A percentile compares a stretch with the other conserved stretches of the same genome.
Conservation (phyloP, 2,329 filamentous ascomycete genomes). For the Diaporthe citrichinensis region DNA sequence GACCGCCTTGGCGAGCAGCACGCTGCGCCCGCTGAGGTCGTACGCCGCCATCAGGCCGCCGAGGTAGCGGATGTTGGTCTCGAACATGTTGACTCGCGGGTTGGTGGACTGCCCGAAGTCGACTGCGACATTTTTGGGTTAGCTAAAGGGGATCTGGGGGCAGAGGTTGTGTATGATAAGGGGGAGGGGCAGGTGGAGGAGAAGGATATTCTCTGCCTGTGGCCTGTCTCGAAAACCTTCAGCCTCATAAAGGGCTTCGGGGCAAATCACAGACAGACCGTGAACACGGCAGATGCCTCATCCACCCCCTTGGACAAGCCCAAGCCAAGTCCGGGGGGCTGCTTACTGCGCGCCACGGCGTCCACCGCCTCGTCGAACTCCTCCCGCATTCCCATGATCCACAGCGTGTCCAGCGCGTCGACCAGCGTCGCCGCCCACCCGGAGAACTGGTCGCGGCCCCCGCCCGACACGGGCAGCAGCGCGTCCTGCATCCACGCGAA, state of each 20-base stretch:
- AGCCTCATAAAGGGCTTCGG: neutral
- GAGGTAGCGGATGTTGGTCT: conserved; percentile 61
- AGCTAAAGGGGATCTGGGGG: neutral
- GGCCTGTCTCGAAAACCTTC: neutral
- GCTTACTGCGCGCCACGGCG: conserved; percentile 47
- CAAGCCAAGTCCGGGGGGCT: neutral
- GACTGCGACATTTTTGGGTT: neutral
- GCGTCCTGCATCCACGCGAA: conserved; percentile 65
- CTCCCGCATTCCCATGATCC: conserved; percentile 63
- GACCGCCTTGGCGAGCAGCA: conserved; percentile 58
- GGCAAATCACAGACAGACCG: neutral
- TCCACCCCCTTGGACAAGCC: neutral
- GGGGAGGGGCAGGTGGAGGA: neutral
- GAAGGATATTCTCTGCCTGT: neutral
- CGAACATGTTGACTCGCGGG: conserved; percentile 57
- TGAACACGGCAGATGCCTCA: neutral
- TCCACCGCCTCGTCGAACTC: conserved; percentile 64
- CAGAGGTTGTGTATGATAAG: neutral
- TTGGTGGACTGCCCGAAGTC: conserved; percentile 60
- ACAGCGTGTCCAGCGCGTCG: conserved; percentile 65
- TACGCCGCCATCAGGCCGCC: conserved; percentile 54
- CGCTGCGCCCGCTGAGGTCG: conserved; percentile 52
- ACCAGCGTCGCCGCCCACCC: conserved; percentile 68
- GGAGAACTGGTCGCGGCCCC: conserved; percentile 60
- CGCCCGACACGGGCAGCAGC: conserved; percentile 59